Evolutionary conservation across 805 yeast genomes (phyloP).

Genomic region (Saturnispora dispora): DNA sequence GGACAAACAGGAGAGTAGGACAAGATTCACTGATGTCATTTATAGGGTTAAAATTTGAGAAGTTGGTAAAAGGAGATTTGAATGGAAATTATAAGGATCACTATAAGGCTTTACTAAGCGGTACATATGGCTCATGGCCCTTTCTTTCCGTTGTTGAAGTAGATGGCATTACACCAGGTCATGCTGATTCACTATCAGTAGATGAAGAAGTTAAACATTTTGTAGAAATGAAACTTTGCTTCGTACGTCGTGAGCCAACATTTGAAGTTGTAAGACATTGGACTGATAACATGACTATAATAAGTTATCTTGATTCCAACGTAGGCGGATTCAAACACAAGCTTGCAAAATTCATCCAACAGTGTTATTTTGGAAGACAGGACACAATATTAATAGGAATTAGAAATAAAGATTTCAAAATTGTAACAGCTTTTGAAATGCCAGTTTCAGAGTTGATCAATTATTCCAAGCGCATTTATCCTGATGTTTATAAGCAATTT

Average conservation of each 20-base stretch:
- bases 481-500: conserved; percentile 1
- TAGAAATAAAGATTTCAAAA: conserved; percentile 3
- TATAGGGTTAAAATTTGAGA: conserved; percentile 15
- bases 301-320: conserved; percentile 3
- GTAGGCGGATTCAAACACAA: neutral
- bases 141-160: conserved; percentile 14
- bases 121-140: conserved; percentile 9
- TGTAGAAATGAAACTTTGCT: conserved; percentile 12
- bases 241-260: neutral
- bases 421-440: neutral
- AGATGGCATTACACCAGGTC: conserved; percentile 5
- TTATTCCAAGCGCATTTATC: conserved; percentile 4
- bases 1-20: conserved; percentile 7
- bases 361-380: conserved; percentile 11
- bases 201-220: conserved; percentile 8
- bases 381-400: conserved; percentile 13
- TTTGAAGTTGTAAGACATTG: neutral
- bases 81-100: conserved; percentile 10
- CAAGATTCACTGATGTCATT: conserved; percentile 8
- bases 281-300: neutral
- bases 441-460: conserved; percentile 7
- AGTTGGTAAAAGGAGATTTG: conserved; percentile 5
- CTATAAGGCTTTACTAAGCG: conserved; percentile 8
- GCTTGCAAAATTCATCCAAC: conserved; percentile 10
- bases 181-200: neutral